Base-by-base conservation (phyloP, 306 rosid species). In the Astragalus glycyphyllos region DNA sequence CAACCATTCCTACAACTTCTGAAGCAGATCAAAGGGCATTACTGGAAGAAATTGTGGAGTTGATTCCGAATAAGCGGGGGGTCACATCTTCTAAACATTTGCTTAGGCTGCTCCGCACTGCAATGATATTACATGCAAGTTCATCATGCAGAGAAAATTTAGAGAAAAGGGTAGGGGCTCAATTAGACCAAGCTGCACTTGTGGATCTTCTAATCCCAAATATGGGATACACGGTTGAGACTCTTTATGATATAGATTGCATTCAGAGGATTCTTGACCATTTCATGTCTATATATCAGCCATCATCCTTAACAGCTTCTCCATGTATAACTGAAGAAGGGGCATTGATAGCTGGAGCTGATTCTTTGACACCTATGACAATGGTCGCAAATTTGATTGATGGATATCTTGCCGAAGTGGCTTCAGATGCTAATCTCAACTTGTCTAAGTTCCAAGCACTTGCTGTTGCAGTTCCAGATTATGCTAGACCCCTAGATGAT, bases 331-430 rank as follows among this genome's bases (percentile, higher is more conserved):
- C 69, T 72, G 94, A 89, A 57, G 86, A 78, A 40, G 90, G 85
- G 8, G 74, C 83, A 51, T 55, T 89, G 69, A 66, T 84, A 55
- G 42, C 56, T 7, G 91, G 82, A 31, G 60, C 82, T 20, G 94
- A 89, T 81, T 45, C 85, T 12, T 57, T 87, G 81, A 87, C 90
- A 46, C 87, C 89, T 6, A 66, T 89, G 75, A 86, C 94, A 42
- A 78, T 74, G 94, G 97, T 89, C 78, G 96, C 92, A 15, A 76
- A 50, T 79, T 86, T 92, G 79, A 73, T 92, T 9, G 97, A 92
- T 74, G 94, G 90, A 72, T 92, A 87, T 74, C 96, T 92, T 37
- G 86, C 94, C 5, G 94, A 92, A 82, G 97, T 87, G 46, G 92
- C 96, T 48, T 90, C 91, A 11, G 97, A 92, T 78, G 81, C 88